These are phyloP conservation scores for Yarrowia sp. DNA, from an alignment of 805 yeast species.

Conservation along the genomic window DNA sequence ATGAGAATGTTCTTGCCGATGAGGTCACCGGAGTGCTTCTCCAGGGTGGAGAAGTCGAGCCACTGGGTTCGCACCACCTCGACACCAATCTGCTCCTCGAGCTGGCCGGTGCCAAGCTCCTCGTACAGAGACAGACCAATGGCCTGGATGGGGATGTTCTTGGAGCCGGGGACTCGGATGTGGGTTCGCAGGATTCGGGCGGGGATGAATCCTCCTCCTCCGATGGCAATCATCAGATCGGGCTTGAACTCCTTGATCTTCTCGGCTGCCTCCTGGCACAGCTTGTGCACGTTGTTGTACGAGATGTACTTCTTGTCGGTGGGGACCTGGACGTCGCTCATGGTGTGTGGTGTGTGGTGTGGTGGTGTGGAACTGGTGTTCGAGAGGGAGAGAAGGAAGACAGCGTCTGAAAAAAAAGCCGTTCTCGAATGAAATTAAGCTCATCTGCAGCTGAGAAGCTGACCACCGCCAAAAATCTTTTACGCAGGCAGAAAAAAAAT, in stretches of 20 bases:
- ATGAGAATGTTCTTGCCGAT: slow-evolving; percentile 82
- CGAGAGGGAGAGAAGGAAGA: slow-evolving; percentile 24
- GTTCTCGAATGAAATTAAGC: slow-evolving; percentile 7
- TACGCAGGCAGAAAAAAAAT: neutral
- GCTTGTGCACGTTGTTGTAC: slow-evolving; percentile 81
- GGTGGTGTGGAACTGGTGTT: slow-evolving; percentile 18
- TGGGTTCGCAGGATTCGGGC: slow-evolving; percentile 95
- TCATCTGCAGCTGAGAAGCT: slow-evolving; percentile 18
- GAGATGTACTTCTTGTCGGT: slow-evolving; percentile 62
- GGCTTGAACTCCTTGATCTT: slow-evolving; percentile 71
- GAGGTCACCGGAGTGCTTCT: slow-evolving; percentile 72
- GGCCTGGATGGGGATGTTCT: slow-evolving; percentile 93
- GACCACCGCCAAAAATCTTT: neutral
- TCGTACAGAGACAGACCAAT: slow-evolving; percentile 92
- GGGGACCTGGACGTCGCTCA: slow-evolving; percentile 40
- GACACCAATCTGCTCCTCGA: slow-evolving; percentile 68
- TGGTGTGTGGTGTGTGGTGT: slow-evolving; percentile 7
- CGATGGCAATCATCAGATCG: slow-evolving; percentile 92
- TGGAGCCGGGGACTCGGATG: slow-evolving; percentile 83
- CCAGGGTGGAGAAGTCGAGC: slow-evolving; percentile 80
- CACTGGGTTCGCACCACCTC: slow-evolving; percentile 90
- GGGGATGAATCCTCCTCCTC: slow-evolving; percentile 96
- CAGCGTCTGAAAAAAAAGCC: neutral
- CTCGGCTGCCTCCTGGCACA: slow-evolving; percentile 73
- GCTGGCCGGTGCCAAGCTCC: slow-evolving; percentile 62